Base-by-base conservation (phyloP, 2,329 filamentous ascomycete species). In the Diplodia corticola region DNA sequence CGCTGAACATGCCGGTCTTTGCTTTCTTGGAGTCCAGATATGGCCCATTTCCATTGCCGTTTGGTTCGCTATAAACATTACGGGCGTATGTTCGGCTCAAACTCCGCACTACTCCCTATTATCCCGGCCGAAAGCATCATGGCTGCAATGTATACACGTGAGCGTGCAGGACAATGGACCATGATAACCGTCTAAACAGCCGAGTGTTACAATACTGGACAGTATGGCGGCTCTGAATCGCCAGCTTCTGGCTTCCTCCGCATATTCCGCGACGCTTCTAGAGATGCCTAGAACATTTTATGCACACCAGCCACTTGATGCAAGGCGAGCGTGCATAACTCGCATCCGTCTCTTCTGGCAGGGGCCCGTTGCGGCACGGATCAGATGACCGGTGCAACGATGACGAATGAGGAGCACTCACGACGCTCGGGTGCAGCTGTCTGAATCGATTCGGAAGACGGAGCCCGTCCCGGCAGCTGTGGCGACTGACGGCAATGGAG, bases 341-440 rank as follows among this genome's bases (percentile, higher is more conserved):
- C 35, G 24, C 44, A 20, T 61, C 33, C 57, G 15, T 28, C 53
- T 49, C 40, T 20, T 44, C 30, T 37, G 26, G 50, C 57, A 22
- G 26, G 17, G 33, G 44, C 48, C 28, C 24, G 24, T 33, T 61
- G 57, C 15, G 15, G 55, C 15, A 20, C 5, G 22, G 2, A 30
- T 49, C 57, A 61, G 57, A 49, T 61, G 57, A 61, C 57, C n/a
- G 57, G 57, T 49, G 44, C 26, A 35, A 61, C 28, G 13, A 61
- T 17, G 57, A 28, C 57, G 57, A 61, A 61, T 61, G 10, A 28
- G 26, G 24, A 26, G 9, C 28, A 12, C 24, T 50, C 44, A 49
- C n/a, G 26, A 49, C 48, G 44, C 13, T 46, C 13, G 37, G 37
- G 46, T 33, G 55, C 55, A 59, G 55, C 57, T n/a, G 35, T 44